phyloP scores from a whole-genome alignment of 2,329 filamentous ascomycete genomes.

The Nemania sp. region DNA sequence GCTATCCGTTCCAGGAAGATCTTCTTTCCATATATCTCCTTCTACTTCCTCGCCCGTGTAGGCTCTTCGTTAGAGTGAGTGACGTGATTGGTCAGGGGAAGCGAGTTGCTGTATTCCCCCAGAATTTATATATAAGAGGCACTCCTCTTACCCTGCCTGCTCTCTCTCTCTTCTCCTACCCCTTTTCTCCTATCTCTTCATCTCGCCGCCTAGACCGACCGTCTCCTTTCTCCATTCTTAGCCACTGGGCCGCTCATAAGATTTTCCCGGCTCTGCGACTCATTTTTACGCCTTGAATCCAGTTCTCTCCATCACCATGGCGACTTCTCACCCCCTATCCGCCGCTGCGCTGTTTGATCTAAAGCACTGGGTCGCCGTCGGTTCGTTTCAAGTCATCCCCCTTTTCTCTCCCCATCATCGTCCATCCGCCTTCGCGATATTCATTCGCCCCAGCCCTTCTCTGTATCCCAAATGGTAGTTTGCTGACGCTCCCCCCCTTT shows the following conservation, averaged over 20 bases:
- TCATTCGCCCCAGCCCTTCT: background rate
- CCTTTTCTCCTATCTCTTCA: conserved; percentile 8
- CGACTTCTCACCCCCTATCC: conserved; percentile 37
- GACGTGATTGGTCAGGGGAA: conserved; percentile 12
- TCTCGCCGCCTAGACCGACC: background rate
- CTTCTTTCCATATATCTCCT: background rate
- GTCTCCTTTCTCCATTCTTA: background rate
- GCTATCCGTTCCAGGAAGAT: conserved; percentile 2
- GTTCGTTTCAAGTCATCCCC: conserved; percentile 24
- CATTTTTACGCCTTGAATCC: background rate
- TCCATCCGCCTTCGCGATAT: conserved; percentile 7
- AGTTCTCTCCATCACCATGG: conserved; percentile 22
- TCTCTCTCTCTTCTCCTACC: background rate
- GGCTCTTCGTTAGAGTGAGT: background rate
- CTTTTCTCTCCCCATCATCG: conserved; percentile 6
- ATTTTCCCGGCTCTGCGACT: background rate
- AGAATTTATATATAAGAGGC: conserved; percentile 9
- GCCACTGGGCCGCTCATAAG: background rate
- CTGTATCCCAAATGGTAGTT: conserved; percentile 1
- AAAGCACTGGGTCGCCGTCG: conserved; percentile 36
- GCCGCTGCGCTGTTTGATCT: conserved; percentile 36
- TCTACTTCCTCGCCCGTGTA: background rate
- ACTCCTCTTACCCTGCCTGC: background rate
- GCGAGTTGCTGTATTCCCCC: background rate
- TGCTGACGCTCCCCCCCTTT: background rate